phyloP scores from a whole-genome alignment of 1,284 basidiomycete genomes.

The Peniophora sp. region DNA sequence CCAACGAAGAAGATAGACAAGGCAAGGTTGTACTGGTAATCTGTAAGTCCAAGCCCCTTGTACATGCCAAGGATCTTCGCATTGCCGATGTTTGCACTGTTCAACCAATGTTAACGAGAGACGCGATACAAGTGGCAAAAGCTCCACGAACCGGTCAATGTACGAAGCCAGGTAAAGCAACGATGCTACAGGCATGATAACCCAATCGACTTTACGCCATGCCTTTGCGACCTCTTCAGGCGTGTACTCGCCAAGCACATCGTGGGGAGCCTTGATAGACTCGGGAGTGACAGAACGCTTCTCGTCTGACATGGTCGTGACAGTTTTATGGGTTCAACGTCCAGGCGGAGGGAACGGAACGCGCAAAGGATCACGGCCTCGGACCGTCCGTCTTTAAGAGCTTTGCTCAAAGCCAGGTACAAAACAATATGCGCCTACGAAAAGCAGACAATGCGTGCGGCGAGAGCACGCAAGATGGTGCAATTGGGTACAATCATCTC shows the following conservation, averaged over 20 bases:
- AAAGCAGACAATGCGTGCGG: not conserved
- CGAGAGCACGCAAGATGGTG: not conserved
- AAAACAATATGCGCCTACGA: not conserved
- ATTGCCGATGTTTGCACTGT: constrained; percentile 33
- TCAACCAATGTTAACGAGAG: not conserved
- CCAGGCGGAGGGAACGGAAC: not conserved
- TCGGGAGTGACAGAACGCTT: not conserved
- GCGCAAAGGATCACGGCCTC: not conserved
- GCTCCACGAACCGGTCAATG: constrained; percentile 19
- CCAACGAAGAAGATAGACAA: constrained; percentile 15
- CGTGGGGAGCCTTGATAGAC: not conserved
- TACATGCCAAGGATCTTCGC: constrained; percentile 26
- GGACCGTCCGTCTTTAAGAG: not conserved
- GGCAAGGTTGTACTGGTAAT: constrained; percentile 13
- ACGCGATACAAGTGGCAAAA: not conserved
- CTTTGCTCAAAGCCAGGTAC: not conserved
- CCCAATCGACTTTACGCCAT: constrained; percentile 22
- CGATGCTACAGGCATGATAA: constrained; percentile 20
- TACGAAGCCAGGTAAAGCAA: constrained; percentile 22
- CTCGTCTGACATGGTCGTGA: not conserved
- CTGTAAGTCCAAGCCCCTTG: constrained; percentile 15
- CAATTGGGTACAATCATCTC: not conserved
- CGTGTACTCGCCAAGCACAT: not conserved
- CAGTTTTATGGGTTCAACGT: too few relatives aligned
- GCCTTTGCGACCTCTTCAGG: constrained; percentile 16